Base-by-base conservation (phyloP, 2,329 filamentous ascomycete genomes). In the Diplodia scrobiculata region DNA sequence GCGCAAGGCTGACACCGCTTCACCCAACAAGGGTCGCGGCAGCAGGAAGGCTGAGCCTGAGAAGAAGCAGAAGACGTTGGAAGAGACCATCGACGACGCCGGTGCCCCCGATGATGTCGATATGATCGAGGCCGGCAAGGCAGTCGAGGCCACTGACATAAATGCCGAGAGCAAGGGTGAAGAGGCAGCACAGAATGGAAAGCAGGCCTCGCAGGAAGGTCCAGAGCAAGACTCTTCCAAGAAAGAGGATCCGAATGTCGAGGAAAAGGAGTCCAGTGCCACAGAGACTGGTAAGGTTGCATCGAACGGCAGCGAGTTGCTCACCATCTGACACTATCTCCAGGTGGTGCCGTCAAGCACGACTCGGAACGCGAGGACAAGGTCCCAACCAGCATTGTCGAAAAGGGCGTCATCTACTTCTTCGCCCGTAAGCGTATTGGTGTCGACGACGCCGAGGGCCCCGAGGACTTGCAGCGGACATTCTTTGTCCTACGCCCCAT, bases 351-450 rank as follows among this genome's bases (percentile, higher is more conserved):
- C 1, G 76, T 87, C 5, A 78, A 81, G 67, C 78, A 83, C 59
- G 82, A 84, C 1, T 76, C 81, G 19, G 74, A 83, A 60, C 81
- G 84, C 50, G 82, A 83, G 71, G 76, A 83, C 52, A 77, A 80
- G 1, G 76, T 84, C 47, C 81, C 86, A 1, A 85, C 84, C 5
- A 87, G 81, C 67, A 87, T 96, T 27, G 82, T 96, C 2, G 92
- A 97, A 73, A 96, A 95, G 73, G 92, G 92, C 3, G 85, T 95
- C 71, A 88, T 97, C 70, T 96, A 96, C 81, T 96, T 96, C 83
- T 96, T 96, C 81, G 89, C 90, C 72, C 88, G 92, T 19, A 87
- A 87, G 7, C 88, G 91, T 13, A 91, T 97, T 45, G 86, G 87
- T 60, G 83, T 91, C 29, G 86, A 91, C 4, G 83, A 91, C 6